phyloP scores from a whole-genome alignment of 805 yeast species.

The Saturnispora kantuleensis region DNA sequence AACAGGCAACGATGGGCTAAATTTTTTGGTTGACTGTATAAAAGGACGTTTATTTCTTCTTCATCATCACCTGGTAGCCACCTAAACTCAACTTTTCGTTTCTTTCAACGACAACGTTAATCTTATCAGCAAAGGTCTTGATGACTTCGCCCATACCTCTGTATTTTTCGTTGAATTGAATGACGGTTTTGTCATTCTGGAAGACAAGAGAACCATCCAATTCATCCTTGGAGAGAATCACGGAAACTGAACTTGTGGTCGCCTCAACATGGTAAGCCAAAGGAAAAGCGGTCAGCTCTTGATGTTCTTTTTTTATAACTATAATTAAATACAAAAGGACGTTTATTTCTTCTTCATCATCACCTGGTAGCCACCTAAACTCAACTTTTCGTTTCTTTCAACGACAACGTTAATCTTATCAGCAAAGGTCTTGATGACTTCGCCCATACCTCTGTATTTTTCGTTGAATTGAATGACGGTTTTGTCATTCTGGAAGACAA shows the following conservation, averaged over 20 bases:
- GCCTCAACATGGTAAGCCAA: slow-evolving; percentile 27
- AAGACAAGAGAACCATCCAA: slow-evolving; percentile 62
- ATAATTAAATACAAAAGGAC: not conserved
- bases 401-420: slow-evolving; percentile 70
- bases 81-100: slow-evolving; percentile 77
- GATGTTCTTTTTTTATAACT: too few species aligned
- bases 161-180: slow-evolving; percentile 62
- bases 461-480: slow-evolving; percentile 60
- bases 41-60: slow-evolving; percentile 7
- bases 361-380: slow-evolving; percentile 60
- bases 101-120: slow-evolving; percentile 66
- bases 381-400: slow-evolving; percentile 78
- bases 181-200: slow-evolving; percentile 53
- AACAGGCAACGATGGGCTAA: too few species aligned
- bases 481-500: slow-evolving; percentile 53
- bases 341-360: slow-evolving; percentile 11
- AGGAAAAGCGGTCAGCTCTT: too few species aligned
- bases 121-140: slow-evolving; percentile 71
- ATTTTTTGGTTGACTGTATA: too few species aligned
- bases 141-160: slow-evolving; percentile 84
- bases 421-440: slow-evolving; percentile 72
- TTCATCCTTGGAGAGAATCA: slow-evolving; percentile 72
- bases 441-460: slow-evolving; percentile 78
- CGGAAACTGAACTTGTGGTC: slow-evolving; percentile 55
- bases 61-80: slow-evolving; percentile 41